Percentiles rank a stretch among this genome's conserved stretches.
Conservation (phyloP, 306 rosid species). For the Ammopiptanthus mongolicus region DNA sequence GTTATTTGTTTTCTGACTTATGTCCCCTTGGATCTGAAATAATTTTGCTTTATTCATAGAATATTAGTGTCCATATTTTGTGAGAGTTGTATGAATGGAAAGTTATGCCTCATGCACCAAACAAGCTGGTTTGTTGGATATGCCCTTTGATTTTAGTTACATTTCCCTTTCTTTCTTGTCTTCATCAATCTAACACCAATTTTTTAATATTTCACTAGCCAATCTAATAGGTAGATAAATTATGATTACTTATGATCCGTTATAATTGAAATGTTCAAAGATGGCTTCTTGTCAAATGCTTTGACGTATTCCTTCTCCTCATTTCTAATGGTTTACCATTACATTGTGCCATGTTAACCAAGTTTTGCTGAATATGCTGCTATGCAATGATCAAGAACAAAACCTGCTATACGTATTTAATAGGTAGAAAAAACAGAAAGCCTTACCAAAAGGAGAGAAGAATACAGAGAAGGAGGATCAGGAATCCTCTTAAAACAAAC, state of each 20-base stretch:
- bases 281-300: neutral
- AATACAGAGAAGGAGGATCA: neutral
- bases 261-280: neutral
- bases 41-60: neutral
- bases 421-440: neutral
- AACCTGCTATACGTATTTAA: neutral
- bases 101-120: slow-evolving; percentile 15
- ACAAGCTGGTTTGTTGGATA: slow-evolving; percentile 9
- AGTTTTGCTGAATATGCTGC: neutral
- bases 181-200: neutral
- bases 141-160: neutral
- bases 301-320: neutral
- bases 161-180: neutral
- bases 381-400: neutral
- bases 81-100: slow-evolving; percentile 32
- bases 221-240: neutral
- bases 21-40: slow-evolving; percentile 26
- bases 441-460: neutral
- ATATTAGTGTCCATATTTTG: slow-evolving; percentile 15
- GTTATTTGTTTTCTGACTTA: slow-evolving; percentile 33
- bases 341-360: neutral
- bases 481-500: neutral
- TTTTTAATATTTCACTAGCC: neutral
- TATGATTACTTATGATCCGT: neutral
- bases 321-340: neutral